Conservation (phyloP, 2,329 filamentous ascomycete species). For the Bipolaris zeicola region DNA sequence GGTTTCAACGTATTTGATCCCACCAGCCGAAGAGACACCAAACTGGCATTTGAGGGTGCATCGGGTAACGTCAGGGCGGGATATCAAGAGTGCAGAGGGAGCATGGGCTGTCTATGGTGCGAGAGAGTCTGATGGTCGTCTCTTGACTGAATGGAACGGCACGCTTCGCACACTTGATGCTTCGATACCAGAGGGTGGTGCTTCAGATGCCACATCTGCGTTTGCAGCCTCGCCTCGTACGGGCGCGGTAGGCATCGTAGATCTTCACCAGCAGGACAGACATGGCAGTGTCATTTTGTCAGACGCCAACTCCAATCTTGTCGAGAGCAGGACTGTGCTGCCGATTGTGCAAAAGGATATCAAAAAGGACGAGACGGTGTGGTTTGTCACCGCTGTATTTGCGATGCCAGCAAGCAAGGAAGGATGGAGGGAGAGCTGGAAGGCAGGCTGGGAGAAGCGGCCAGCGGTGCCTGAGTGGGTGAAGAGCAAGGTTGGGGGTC, state of each 20-base stretch:
- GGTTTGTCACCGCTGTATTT: constrained; percentile 75
- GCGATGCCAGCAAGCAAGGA: constrained; percentile 66
- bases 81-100: constrained; percentile 74
- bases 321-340: constrained; percentile 73
- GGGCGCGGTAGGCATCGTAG: constrained; percentile 59
- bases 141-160: constrained; percentile 50
- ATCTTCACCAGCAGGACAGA: constrained; percentile 51
- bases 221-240: constrained; percentile 56
- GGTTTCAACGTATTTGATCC: constrained; percentile 68
- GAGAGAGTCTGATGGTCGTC: constrained; percentile 63
- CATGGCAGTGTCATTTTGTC: constrained; percentile 72
- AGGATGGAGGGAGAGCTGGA: constrained; percentile 53
- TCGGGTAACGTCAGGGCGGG: constrained; percentile 62
- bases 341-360: constrained; percentile 71
- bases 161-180: constrained; percentile 38
- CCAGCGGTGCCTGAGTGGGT: constrained; percentile 68
- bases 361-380: constrained; percentile 61
- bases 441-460: constrained; percentile 61
- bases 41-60: constrained; percentile 73
- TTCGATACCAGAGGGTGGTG: constrained; percentile 50
- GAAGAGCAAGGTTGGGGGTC: constrained; percentile 54
- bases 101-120: constrained; percentile 72
- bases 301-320: constrained; percentile 78
- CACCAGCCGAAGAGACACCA: constrained; percentile 62
- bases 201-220: constrained; percentile 38